Evolutionary conservation across 2,329 filamentous ascomycete species (phyloP).

Genomic region (Aspergillus ustus): DNA sequence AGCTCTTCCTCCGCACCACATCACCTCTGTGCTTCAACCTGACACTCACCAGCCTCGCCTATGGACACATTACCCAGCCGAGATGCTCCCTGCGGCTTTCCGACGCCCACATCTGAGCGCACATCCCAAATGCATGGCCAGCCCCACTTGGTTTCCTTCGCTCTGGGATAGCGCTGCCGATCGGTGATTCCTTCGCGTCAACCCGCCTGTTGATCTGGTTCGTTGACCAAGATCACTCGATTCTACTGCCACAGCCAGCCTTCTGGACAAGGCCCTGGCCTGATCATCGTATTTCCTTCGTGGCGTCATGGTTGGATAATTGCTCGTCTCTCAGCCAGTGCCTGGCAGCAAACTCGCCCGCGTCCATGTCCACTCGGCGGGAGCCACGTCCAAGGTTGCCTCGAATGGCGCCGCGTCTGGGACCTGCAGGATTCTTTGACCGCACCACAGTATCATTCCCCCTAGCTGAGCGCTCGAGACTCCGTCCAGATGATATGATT

Average conservation of each 20-base stretch:
- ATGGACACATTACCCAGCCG: background rate
- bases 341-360: background rate
- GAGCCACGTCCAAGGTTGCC: conserved; percentile 8
- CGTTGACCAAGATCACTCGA: background rate
- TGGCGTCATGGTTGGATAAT: conserved; percentile 2
- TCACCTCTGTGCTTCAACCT: background rate
- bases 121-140: background rate
- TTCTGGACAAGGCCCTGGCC: background rate
- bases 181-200: conserved; percentile 6
- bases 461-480: background rate
- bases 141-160: conserved; percentile 14
- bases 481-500: background rate
- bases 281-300: conserved; percentile 12
- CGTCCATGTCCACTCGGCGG: background rate
- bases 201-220: conserved; percentile 6
- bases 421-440: conserved; percentile 11
- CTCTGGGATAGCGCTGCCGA: background rate
- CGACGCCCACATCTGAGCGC: background rate
- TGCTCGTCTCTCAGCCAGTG: background rate
- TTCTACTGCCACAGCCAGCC: background rate
- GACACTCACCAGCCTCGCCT: background rate
- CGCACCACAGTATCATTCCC: background rate
- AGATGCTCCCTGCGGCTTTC: background rate
- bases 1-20: background rate
- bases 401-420: background rate